phyloP scores from a whole-genome alignment of 139 green algal species.

The Chlorella vulgaris region DNA sequence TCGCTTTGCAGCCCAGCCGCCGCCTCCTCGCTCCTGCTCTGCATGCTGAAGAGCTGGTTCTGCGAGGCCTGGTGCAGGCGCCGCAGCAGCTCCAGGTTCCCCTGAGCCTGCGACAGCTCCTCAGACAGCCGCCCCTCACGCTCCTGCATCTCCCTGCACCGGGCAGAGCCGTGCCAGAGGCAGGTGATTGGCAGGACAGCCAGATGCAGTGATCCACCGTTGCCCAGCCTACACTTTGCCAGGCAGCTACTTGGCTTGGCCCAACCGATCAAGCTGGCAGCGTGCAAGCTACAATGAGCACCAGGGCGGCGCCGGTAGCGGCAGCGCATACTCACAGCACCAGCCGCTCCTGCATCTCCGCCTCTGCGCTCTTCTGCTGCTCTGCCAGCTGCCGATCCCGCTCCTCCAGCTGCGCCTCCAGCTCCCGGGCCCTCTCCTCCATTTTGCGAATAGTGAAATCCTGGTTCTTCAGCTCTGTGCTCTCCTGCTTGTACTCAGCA shows the following conservation, averaged over 20 bases:
- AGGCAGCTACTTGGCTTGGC: too few species aligned
- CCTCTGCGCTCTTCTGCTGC: conserved; percentile 50
- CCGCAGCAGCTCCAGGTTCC: conserved; percentile 71
- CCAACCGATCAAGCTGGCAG: too few species aligned
- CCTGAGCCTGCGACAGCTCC: conserved; percentile 68
- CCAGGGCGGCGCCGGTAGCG: too few species aligned
- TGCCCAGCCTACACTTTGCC: too few species aligned
- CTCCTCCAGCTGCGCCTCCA: conserved; percentile 59
- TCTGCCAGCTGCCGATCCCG: conserved; percentile 61
- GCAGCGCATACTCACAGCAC: conserved; percentile 32
- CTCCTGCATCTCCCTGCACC: conserved; percentile 42
- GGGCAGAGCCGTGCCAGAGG: too few species aligned
- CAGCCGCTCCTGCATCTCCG: conserved; percentile 55
- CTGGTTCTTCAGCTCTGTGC: conserved; percentile 83
- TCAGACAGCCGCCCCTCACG: conserved; percentile 65
- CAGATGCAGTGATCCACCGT: too few species aligned
- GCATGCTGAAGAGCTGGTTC: conserved; percentile 48
- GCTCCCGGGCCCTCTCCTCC: conserved; percentile 63
- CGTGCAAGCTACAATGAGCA: too few species aligned
- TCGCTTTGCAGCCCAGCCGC: conserved; percentile 63
- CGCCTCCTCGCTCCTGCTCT: conserved; percentile 72
- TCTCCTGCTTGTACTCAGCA: conserved; percentile 84
- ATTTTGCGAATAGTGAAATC: conserved; percentile 82
- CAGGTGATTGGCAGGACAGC: not conserved
- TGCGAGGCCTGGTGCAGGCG: conserved; percentile 74